phyloP scores from a whole-genome alignment of 139 green algal genomes.

The Chlorella sp. region DNA sequence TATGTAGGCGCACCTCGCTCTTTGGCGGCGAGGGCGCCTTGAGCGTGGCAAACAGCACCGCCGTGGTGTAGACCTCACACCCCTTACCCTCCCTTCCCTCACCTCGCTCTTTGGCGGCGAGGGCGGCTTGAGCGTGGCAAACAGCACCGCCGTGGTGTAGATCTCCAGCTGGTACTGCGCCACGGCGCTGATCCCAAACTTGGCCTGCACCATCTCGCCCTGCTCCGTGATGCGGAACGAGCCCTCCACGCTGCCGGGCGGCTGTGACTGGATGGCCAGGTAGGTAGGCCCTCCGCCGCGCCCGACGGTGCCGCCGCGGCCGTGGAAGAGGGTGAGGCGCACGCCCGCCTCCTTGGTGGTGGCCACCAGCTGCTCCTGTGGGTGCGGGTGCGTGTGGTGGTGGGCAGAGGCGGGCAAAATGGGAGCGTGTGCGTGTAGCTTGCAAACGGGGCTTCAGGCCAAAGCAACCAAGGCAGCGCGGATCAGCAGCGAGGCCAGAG shows the following conservation, averaged over 20 bases:
- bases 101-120: slow-evolving; percentile 33
- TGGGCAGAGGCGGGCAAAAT: no score
- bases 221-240: slow-evolving; percentile 90
- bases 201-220: slow-evolving; percentile 61
- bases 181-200: slow-evolving; percentile 87
- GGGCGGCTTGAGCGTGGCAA: slow-evolving; percentile 69
- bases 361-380: slow-evolving; percentile 31
- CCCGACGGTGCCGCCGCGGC: slow-evolving; percentile 86
- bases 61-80: slow-evolving; percentile 87
- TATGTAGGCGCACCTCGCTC: no score
- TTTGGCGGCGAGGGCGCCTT: slow-evolving; percentile 51
- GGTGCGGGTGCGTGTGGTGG: no score
- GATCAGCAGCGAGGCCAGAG: no score
- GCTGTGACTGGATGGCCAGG: slow-evolving; percentile 92
- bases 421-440: no score
- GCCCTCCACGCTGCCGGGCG: slow-evolving; percentile 79
- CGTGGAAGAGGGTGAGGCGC: slow-evolving; percentile 94
- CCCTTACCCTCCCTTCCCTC: no score
- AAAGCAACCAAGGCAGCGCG: no score
- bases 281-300: slow-evolving; percentile 88
- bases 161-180: slow-evolving; percentile 82
- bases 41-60: slow-evolving; percentile 76
- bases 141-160: slow-evolving; percentile 83
- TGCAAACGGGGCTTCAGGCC: no score
- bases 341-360: slow-evolving; percentile 56